Conservation (phyloP, 768 basidiomycete species). For the Trametes villosa region DNA sequence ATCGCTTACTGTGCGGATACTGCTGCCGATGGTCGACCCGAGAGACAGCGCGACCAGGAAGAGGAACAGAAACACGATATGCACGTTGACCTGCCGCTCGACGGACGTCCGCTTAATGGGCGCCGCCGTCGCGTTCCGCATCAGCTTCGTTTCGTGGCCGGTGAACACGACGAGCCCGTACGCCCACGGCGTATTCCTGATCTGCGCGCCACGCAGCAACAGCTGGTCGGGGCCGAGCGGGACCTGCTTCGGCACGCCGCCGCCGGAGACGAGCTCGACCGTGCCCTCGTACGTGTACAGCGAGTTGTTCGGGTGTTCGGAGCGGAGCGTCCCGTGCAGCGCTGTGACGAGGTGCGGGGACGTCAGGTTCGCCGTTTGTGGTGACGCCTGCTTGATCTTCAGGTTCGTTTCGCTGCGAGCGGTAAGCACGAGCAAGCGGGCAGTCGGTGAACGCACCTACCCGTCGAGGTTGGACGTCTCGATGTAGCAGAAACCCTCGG, state of each 20-base stretch:
- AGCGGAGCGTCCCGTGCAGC: conserved; percentile 84
- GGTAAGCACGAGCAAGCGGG: conserved; percentile 1
- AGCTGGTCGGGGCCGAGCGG: conserved; percentile 96
- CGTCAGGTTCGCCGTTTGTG: conserved; percentile 77
- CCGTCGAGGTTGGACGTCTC: conserved; percentile 98
- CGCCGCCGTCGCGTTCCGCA: conserved; percentile 98
- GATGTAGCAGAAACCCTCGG: conserved; percentile 96
- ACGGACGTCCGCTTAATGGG: conserved; percentile 97
- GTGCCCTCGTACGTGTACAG: conserved; percentile 94
- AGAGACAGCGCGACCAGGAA: conserved; percentile 86
- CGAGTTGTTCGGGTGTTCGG: conserved; percentile 97
- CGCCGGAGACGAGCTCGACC: conserved; percentile 61
- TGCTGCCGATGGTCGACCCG: conserved; percentile 90
- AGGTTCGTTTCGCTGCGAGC: conserved; percentile 87
- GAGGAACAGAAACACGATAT: conserved; percentile 94
- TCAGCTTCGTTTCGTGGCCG: conserved; percentile 97
- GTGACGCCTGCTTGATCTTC: conserved; percentile 96
- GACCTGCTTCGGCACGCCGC: conserved; percentile 73
- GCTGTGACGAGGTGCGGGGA: conserved; percentile 74
- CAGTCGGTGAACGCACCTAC: conserved; percentile 46
- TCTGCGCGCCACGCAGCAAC: conserved; percentile 90
- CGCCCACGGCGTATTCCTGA: conserved; percentile 96
- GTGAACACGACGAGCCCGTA: conserved; percentile 95
- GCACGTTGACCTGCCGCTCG: conserved; percentile 93
- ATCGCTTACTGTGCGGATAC: conserved; percentile 71